phyloP scores from a whole-genome alignment of 2,329 filamentous ascomycete genomes.

The Venturia asperata region DNA sequence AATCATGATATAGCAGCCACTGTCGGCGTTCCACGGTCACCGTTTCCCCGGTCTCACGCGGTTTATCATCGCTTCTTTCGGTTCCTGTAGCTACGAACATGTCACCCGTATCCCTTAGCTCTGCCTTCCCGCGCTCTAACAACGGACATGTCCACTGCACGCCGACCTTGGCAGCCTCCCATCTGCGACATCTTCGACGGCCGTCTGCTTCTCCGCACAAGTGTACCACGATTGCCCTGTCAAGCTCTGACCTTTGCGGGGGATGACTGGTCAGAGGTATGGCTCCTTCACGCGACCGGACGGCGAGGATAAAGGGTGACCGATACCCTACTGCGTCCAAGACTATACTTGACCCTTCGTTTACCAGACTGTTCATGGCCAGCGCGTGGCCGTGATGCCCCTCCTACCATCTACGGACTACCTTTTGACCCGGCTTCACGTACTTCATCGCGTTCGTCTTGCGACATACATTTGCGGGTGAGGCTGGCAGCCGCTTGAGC shows the following conservation, averaged over 20 bases:
- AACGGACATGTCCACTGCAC: conserved; percentile 9
- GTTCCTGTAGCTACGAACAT: conserved; percentile 2
- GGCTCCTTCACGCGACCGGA: not conserved
- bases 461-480: not conserved
- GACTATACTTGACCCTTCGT: not conserved
- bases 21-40: conserved; percentile 8
- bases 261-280: not conserved
- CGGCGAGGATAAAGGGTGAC: conserved; percentile 13
- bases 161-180: conserved; percentile 7
- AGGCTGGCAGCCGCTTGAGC: conserved; percentile 8
- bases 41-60: conserved; percentile 7
- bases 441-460: not conserved
- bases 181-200: conserved; percentile 3
- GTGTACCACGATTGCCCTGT: conserved; percentile 7
- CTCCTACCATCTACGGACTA: not conserved
- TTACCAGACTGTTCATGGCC: not conserved
- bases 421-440: not conserved
- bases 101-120: conserved; percentile 14
- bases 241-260: conserved; percentile 8
- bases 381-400: conserved; percentile 1
- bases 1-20: conserved; percentile 10
- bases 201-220: conserved; percentile 11
- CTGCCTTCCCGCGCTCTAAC: conserved; percentile 6
- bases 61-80: conserved; percentile 1
- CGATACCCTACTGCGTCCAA: not conserved